Evolutionary conservation across 2,329 filamentous ascomycete genomes (phyloP).

Genomic region (Colletotrichum camelliae): DNA sequence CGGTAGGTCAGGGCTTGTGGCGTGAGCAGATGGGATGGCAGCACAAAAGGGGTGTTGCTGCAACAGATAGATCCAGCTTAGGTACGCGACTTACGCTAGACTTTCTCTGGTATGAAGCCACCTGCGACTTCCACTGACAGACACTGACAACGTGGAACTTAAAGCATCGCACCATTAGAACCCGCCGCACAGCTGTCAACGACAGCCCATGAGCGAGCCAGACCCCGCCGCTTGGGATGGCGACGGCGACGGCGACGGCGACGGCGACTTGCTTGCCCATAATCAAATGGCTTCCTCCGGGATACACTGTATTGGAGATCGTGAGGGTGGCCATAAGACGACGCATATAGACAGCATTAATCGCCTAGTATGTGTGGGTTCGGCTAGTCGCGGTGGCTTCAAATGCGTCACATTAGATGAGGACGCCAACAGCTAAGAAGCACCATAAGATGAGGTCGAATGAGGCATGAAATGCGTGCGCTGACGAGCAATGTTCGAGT

Average conservation of each 20-base stretch:
- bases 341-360: neutral
- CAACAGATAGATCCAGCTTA: neutral
- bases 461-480: neutral
- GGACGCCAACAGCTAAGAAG: neutral
- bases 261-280: neutral
- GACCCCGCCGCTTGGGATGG: neutral
- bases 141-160: conserved; percentile 6
- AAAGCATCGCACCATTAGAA: neutral
- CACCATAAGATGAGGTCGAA: neutral
- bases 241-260: neutral
- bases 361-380: neutral
- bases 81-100: conserved; percentile 7
- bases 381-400: neutral
- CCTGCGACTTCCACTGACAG: neutral
- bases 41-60: neutral
- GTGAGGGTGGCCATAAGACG: neutral
- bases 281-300: neutral
- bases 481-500: neutral
- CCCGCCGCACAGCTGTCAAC: neutral
- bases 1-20: conserved; percentile 4
- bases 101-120: neutral
- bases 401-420: neutral
- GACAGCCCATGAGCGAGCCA: neutral
- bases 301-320: neutral
- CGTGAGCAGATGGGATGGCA: conserved; percentile 18